Evolutionary conservation across 176 grass and related monocot genomes (phyloP), one percentile per base, ranked within the genome.

Genomic region (Dendrocalamus sinicus): DNA sequence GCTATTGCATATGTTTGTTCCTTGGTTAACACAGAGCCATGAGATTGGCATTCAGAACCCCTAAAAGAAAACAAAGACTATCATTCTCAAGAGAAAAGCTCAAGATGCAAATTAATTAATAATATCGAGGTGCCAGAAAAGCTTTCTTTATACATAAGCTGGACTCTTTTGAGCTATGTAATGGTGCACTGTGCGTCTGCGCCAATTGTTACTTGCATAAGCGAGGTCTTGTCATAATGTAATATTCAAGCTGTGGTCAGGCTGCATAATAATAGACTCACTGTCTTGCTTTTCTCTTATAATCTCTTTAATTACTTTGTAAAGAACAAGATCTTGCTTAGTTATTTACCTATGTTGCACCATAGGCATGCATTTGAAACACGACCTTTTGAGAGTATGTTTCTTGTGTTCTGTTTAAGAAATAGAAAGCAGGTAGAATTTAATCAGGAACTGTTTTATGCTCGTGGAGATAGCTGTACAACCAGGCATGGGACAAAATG

Each of bases 321-420:
- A 45, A 65, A 73, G 13, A 54, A 73, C 32, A 63, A 52, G 19
- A 19, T 40, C 11, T 39, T 79, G 37, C 51, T 76, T 70, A 74
- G n/a, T 76, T 85, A 75, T 48, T 28, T 86, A 80, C 78, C 20
- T 17, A 44, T 82, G 66, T 51, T 45, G 22, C 70, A 84, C 13
- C 67, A 84, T 54, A 48, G 14, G 23, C 65, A 77, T 67, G 35
- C 20, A 61, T 39, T 22, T 83, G 40, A 52, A 79, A 72, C 45
- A 43, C 43, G 62, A 26, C 5, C 32, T 86, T 85, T 81, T 10
- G 47, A 76, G 64, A 52, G 60, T 43, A 79, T 75, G 50, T 52
- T 79, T 84, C 79, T 79, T 62, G n/a, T 86, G 37, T 46, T 54
- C 9, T 61, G 67, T 79, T 68, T 3, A 74, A 44, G 30, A 67